Conservation (phyloP, 352 stramenopile species). For the Thraustotheca clavata region DNA sequence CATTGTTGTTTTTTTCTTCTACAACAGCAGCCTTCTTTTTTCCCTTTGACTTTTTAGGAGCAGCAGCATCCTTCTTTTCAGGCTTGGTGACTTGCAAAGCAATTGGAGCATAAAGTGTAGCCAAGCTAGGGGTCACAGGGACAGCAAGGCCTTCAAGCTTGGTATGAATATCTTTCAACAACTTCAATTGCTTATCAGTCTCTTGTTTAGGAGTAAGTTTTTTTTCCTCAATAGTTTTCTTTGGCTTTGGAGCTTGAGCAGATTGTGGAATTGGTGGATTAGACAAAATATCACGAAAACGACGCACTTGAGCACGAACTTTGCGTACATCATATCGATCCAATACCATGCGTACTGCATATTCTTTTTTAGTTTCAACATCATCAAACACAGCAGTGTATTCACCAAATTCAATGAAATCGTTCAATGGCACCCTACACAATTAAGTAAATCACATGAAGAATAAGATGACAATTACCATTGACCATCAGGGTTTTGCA, state of each 20-base stretch:
- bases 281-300: conserved; percentile 69
- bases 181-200: conserved; percentile 71
- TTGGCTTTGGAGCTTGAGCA: conserved; percentile 10
- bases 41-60: conserved; percentile 31
- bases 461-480: background rate
- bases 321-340: conserved; percentile 85
- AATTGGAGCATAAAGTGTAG: conserved; percentile 57
- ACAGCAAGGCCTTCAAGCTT: conserved; percentile 71
- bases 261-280: conserved; percentile 77
- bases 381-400: conserved; percentile 64
- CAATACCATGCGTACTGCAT: conserved; percentile 60
- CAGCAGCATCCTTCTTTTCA: conserved; percentile 27
- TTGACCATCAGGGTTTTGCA: conserved; percentile 19
- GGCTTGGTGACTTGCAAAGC: conserved; percentile 20
- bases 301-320: conserved; percentile 67
- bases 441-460: background rate
- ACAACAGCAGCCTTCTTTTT: conserved; percentile 24
- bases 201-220: conserved; percentile 65
- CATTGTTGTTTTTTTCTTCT: background rate
- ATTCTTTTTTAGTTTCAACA: conserved; percentile 30
- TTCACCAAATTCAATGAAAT: conserved; percentile 80
- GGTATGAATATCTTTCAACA: conserved; percentile 69
- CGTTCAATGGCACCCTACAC: conserved; percentile 53
- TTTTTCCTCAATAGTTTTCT: conserved; percentile 4
- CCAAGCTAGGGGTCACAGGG: conserved; percentile 48